Evolutionary conservation across 371 early-diverging fungal species (phyloP), one percentile per base, ranked within the genome.

Genomic region (Blyttiomyces sp.): DNA sequence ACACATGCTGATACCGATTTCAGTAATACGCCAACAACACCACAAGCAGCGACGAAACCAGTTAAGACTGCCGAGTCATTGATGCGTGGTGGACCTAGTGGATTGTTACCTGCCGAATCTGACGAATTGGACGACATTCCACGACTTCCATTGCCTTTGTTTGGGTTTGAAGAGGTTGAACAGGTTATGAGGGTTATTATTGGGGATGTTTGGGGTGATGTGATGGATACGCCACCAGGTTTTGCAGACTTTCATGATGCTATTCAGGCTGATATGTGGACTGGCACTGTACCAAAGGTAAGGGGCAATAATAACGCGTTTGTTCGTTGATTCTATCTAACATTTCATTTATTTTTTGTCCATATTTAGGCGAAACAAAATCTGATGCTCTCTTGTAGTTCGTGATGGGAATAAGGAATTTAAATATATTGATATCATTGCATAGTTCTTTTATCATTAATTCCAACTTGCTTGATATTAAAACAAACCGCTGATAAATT

Each of bases 171-270:
- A 28, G 45, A 21, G 35, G 9, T 72, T 13, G 69, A 64, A 19
- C 32, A 61, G 33, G 62, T 50, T 16, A 32, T 65, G 58, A 33
- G 63, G 24, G 57, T 68, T 43, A 16, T 68, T 5, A 45, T 69
- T 11, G 57, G 39, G 42, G 68, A 68, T 62, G 36, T 68, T 27
- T 72, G 57, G 50, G 68, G 68, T 4, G 68, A 69, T 19, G 50
- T 51, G 21, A 51, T 61, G 31, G 72, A 68, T 28, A 45, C 56
- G 21, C 1, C 21, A 2, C 19, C 27, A 3, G 70, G 70, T 17
- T 70, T 65, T 65, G 45, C 39, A 32, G 34, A 39, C 34, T 35
- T 32, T 7, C 43, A 53, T 26, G 70, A 70, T 36, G 7, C 30
- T 33, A 52, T 58, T 17, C 48, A 49, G 32, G 62, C 66, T 2